Base-by-base conservation (phyloP, 139 green algal species). In the Tetradesmus obliquus region DNA sequence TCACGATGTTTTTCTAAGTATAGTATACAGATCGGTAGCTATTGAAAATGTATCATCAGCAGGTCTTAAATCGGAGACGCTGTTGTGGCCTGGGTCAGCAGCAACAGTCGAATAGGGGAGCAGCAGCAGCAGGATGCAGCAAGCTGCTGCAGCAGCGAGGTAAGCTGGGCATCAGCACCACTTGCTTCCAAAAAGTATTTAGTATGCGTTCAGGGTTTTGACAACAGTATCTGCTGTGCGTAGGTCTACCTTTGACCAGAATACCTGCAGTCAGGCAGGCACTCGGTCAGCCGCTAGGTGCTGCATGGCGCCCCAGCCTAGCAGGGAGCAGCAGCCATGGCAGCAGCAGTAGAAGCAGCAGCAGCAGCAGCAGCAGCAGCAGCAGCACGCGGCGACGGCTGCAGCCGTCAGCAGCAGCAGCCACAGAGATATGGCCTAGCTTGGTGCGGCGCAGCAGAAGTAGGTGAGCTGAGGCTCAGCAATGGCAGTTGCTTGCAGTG, bases 361-460 rank as follows among this genome's bases (percentile, higher is more conserved):
- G 82, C 1, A n/a, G 79, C 45, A 58, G 45, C 32, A 58, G 45
- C 79, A 55, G 45, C 79, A 84, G n/a, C 83, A 88, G 74, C n/a
- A 66, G 81, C n/a, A 55, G 58, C 83, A 88, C 32, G 32, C 51
- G 82, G 8, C 13, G 7, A 32, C 45, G 13, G n/a, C 24, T 32
- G 32, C 62, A 66, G 32, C n/a, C 19, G 51, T 45, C 19, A 81
- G 66, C 85, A 60, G 17, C 13, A 17, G 85, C 60, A 82, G 66
- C 15, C 24, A 55, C 17, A 4, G 62, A 81, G 62, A 24, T 55
- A 9, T 81, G 71, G 71, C 76, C 86, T 24, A 81, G 71, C 69
- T 55, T 90, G 86, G 17, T 55, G 3, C 62, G 76, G 12, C 45
- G 86, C 7, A 90, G 86, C 71, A 90, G 86, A 15, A 90, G 45